These are phyloP conservation scores for Neofusicoccum sp. DNA, from an alignment of 2,329 filamentous ascomycete species.

Conservation along the genomic window DNA sequence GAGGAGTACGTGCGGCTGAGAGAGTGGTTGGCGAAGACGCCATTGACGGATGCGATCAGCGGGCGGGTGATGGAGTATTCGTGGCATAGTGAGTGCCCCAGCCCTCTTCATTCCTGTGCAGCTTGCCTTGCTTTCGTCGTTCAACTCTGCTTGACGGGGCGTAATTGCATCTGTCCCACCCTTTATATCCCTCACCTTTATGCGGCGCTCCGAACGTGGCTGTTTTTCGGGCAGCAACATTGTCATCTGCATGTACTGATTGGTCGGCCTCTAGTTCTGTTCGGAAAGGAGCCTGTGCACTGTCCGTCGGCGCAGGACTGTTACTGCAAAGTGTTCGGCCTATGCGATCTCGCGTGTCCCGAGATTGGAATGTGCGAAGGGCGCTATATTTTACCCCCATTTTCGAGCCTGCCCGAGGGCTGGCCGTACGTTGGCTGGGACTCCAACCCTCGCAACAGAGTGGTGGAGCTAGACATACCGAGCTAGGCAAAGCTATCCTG, in stretches of 20 bases:
- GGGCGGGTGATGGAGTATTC: slow-evolving; percentile 58
- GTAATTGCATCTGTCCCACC: neutral
- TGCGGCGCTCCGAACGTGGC: neutral
- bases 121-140: neutral
- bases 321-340: slow-evolving; percentile 65
- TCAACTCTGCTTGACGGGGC: neutral
- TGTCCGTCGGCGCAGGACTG: slow-evolving; percentile 62
- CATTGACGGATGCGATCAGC: slow-evolving; percentile 48
- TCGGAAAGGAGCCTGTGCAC: slow-evolving; percentile 47
- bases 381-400: slow-evolving; percentile 60
- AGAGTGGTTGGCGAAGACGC: slow-evolving; percentile 50
- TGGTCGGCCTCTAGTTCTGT: slow-evolving; percentile 30
- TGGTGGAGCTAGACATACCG: slow-evolving; percentile 18
- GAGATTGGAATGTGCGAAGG: slow-evolving; percentile 51
- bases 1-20: slow-evolving; percentile 50
- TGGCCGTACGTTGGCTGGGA: slow-evolving; percentile 62
- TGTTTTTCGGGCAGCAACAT: neutral
- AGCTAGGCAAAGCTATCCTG: neutral
- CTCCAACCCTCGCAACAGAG: slow-evolving; percentile 32
- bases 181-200: neutral
- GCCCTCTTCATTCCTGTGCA: neutral
- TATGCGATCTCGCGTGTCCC: slow-evolving; percentile 52
- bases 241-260: neutral
- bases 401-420: slow-evolving; percentile 56
- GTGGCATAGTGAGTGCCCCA: slow-evolving; percentile 54